Evolutionary conservation across 2,329 filamentous ascomycete species (phyloP).

Genomic region (Phaeosphaeria sp.): DNA sequence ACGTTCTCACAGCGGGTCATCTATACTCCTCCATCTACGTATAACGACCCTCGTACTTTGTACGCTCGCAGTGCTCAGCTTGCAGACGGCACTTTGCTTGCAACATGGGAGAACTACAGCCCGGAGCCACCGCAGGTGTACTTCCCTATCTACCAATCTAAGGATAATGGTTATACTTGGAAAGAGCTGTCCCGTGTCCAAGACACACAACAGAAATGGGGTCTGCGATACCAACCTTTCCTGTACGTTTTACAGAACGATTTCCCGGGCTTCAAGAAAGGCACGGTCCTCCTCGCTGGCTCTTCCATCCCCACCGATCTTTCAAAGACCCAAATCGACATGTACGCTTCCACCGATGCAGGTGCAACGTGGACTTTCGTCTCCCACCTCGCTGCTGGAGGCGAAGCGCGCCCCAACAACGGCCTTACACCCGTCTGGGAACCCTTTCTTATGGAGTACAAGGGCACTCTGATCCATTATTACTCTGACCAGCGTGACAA

Average conservation of each 20-base stretch:
- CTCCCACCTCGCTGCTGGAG: slow-evolving; percentile 68
- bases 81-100: slow-evolving; percentile 54
- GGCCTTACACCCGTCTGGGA: slow-evolving; percentile 75
- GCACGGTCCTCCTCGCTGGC: slow-evolving; percentile 68
- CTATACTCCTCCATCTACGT: slow-evolving; percentile 52
- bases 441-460: slow-evolving; percentile 67
- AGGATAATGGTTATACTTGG: slow-evolving; percentile 63
- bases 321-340: slow-evolving; percentile 69
- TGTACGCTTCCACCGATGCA: slow-evolving; percentile 69
- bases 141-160: slow-evolving; percentile 56
- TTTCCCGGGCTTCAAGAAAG: slow-evolving; percentile 65
- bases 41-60: slow-evolving; percentile 56
- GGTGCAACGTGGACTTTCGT: slow-evolving; percentile 72
- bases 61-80: slow-evolving; percentile 60
- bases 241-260: slow-evolving; percentile 67
- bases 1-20: slow-evolving; percentile 48
- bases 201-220: slow-evolving; percentile 71
- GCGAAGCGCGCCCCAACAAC: slow-evolving; percentile 67
- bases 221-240: slow-evolving; percentile 72
- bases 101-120: slow-evolving; percentile 63
- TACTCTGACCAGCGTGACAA: slow-evolving; percentile 75
- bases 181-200: slow-evolving; percentile 66
- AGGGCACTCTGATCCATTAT: slow-evolving; percentile 68
- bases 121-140: slow-evolving; percentile 53
- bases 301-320: slow-evolving; percentile 66